Evolutionary conservation across 495 filamentous ascomycete genomes (phyloP).

Genomic region (Penicillium silybi): DNA sequence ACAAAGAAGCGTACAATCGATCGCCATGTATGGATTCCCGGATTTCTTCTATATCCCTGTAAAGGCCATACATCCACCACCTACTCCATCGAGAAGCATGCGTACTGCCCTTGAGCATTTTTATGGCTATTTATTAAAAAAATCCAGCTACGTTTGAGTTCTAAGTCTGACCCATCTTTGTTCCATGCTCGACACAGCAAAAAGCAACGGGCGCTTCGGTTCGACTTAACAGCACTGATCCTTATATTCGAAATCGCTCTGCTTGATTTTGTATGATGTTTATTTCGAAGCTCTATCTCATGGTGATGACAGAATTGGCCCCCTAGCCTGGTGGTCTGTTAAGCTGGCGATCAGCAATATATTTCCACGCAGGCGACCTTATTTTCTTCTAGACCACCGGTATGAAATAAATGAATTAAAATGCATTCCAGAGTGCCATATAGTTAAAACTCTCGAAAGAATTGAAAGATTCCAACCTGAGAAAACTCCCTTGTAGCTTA

Average conservation of each 20-base stretch:
- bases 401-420: not conserved
- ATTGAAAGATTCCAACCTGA: not conserved
- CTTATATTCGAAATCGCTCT: too few relatives aligned
- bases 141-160: constrained; percentile 6
- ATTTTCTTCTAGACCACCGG: not conserved
- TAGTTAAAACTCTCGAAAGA: not conserved
- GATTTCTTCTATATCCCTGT: constrained; percentile 27
- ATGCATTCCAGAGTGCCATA: not conserved
- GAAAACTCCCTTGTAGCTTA: not conserved
- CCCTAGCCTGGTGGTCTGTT: too few relatives aligned
- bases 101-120: not conserved
- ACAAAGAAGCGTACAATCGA: constrained; percentile 18
- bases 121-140: too few relatives aligned
- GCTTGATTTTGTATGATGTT: too few relatives aligned
- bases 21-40: constrained; percentile 26
- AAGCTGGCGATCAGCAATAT: not conserved
- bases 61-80: constrained; percentile 17
- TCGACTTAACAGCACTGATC: too few relatives aligned
- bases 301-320: too few relatives aligned
- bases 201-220: too few relatives aligned
- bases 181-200: too few relatives aligned
- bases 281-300: too few relatives aligned
- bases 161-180: too few relatives aligned
- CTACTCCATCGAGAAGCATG: constrained; percentile 50
- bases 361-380: not conserved